These are phyloP conservation scores for Cladophialophora immunda DNA, from an alignment of 2,329 filamentous ascomycete genomes.

Conservation along the genomic window DNA sequence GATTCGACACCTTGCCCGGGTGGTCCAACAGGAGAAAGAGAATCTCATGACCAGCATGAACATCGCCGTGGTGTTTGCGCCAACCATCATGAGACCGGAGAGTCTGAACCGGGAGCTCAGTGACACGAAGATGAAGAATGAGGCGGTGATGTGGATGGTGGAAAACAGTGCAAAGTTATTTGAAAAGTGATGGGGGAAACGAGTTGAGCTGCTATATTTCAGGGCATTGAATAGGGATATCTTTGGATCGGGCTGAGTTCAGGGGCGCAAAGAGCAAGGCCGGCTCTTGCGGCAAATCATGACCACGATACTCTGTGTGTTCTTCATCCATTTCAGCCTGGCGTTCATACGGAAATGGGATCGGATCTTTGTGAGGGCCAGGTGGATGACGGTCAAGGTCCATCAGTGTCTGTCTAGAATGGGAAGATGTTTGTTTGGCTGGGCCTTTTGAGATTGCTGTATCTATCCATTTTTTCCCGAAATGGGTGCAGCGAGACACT, in stretches of 20 bases:
- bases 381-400: slow-evolving; percentile 8
- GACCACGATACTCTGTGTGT: slow-evolving; percentile 19
- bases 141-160: slow-evolving; percentile 89
- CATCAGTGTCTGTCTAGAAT: slow-evolving; percentile 12
- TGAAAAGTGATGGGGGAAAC: slow-evolving; percentile 40
- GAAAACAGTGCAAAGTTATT: slow-evolving; percentile 90
- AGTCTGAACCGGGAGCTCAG: slow-evolving; percentile 94
- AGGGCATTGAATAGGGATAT: slow-evolving; percentile 26
- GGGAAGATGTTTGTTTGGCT: slow-evolving; percentile 12
- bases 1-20: slow-evolving; percentile 89
- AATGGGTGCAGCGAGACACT: neutral
- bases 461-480: neutral
- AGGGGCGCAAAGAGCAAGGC: slow-evolving; percentile 3
- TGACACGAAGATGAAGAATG: slow-evolving; percentile 93
- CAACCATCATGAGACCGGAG: slow-evolving; percentile 93
- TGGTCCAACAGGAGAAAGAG: slow-evolving; percentile 81
- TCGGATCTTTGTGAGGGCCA: neutral
- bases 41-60: slow-evolving; percentile 98
- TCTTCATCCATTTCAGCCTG: slow-evolving; percentile 23
- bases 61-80: slow-evolving; percentile 94
- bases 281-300: slow-evolving; percentile 7
- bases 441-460: slow-evolving; percentile 13
- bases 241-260: slow-evolving; percentile 20
- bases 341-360: slow-evolving; percentile 12
- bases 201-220: neutral